Evolutionary conservation across 129 eudicot genomes (phyloP).

Genomic region (Helianthus tuberosus): DNA sequence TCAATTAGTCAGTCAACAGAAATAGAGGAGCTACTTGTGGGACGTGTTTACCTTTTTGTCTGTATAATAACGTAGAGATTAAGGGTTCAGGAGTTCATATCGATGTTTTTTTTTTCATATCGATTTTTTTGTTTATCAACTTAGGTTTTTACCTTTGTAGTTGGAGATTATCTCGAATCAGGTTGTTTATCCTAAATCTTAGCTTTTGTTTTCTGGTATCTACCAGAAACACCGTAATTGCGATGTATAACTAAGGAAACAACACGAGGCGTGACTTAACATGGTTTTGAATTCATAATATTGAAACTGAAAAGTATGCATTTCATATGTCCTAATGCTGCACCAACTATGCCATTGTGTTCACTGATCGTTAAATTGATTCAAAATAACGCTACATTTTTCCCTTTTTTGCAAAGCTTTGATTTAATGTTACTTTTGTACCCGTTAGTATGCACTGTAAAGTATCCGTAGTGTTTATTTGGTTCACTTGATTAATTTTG

Average conservation of each 20-base stretch:
- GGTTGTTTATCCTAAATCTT: too few species aligned
- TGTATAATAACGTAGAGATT: too few species aligned
- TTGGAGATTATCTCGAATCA: too few species aligned
- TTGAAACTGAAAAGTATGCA: background rate
- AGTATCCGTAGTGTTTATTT: background rate
- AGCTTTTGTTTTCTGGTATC: too few species aligned
- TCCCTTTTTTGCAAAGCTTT: background rate
- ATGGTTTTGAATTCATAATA: background rate
- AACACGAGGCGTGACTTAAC: background rate
- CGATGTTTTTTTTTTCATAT: too few species aligned
- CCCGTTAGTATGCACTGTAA: background rate
- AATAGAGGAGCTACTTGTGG: too few species aligned
- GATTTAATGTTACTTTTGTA: background rate
- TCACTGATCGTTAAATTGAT: background rate
- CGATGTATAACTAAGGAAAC: background rate
- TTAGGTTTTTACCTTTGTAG: too few species aligned
- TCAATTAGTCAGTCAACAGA: too few species aligned
- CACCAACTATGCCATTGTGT: background rate
- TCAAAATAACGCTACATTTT: background rate
- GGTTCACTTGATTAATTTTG: background rate
- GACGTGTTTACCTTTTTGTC: too few species aligned
- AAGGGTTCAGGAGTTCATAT: too few species aligned
- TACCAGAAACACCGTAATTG: background rate
- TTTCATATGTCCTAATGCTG: background rate
- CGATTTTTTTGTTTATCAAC: too few species aligned